Conservation (phyloP, 2,329 filamentous ascomycete genomes). For the Phialocephala sp. region DNA sequence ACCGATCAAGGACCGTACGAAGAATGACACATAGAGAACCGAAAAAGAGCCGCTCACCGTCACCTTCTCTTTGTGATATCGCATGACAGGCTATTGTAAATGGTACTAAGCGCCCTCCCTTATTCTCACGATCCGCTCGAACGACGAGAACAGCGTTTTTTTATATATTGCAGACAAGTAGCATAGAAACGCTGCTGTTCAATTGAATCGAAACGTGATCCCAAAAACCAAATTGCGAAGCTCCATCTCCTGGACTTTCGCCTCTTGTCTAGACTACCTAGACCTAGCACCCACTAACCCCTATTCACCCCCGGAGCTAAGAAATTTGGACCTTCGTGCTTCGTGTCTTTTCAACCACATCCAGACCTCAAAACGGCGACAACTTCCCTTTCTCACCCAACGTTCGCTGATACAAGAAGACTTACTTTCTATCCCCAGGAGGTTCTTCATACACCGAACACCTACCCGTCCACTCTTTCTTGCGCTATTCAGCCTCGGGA, state of each 20-base stretch:
- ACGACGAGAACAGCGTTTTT: not conserved
- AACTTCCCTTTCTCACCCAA: constrained; percentile 10
- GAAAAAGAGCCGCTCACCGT: not conserved
- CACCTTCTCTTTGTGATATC: constrained; percentile 2
- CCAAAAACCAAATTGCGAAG: constrained; percentile 20
- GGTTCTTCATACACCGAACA: not conserved
- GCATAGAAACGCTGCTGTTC: constrained; percentile 20
- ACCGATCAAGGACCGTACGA: not conserved
- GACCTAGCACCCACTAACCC: constrained; percentile 20
- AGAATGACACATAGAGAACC: constrained; percentile 7
- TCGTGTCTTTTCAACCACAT: constrained; percentile 15
- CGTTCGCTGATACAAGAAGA: constrained; percentile 15
- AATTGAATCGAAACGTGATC: constrained; percentile 34
- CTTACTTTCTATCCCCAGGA: not conserved
- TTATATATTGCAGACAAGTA: not conserved
- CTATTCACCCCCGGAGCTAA: constrained; percentile 15
- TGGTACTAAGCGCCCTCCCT: not conserved
- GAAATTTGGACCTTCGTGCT: constrained; percentile 16
- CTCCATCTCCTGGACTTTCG: constrained; percentile 23
- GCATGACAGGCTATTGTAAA: constrained; percentile 4
- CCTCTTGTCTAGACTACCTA: constrained; percentile 15
- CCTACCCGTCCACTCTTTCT: constrained; percentile 5
- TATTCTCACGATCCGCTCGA: not conserved
- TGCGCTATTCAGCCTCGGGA: not conserved
- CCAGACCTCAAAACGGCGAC: not conserved